A percentile compares a stretch with the other conserved stretches of the same genome.
phyloP scores from a whole-genome alignment of 1,284 basidiomycete genomes.

The Chiua sp. region DNA sequence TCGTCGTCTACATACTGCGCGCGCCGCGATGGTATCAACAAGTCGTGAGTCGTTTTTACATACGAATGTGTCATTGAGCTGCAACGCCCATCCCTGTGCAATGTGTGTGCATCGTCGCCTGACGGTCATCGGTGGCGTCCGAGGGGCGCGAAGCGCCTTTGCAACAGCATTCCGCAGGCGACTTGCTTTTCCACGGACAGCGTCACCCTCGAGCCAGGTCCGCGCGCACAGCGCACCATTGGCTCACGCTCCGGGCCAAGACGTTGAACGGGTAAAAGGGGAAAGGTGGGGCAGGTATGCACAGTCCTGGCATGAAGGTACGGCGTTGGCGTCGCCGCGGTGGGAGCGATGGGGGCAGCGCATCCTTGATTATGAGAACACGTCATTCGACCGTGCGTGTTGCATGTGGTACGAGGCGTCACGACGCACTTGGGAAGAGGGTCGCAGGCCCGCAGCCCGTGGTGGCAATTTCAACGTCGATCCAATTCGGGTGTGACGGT shows the following conservation, averaged over 20 bases:
- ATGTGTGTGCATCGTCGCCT: too few relatives aligned
- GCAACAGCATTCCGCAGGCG: too few relatives aligned
- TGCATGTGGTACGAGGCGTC: not conserved
- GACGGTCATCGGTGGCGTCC: too few relatives aligned
- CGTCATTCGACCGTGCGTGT: not conserved
- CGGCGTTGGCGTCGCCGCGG: not conserved
- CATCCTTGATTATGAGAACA: not conserved
- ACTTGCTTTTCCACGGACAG: not conserved
- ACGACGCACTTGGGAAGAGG: not conserved
- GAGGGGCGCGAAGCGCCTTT: too few relatives aligned
- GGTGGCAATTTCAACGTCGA: not conserved
- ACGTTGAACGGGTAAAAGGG: not conserved
- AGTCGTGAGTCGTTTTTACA: too few relatives aligned
- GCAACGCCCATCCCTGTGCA: too few relatives aligned
- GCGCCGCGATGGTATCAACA: too few relatives aligned
- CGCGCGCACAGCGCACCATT: not conserved
- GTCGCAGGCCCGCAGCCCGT: not conserved
- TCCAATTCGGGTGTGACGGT: not conserved
- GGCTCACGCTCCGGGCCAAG: too few relatives aligned
- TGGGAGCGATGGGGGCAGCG: not conserved
- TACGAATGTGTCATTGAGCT: too few relatives aligned
- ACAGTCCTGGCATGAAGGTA: not conserved
- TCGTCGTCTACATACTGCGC: too few relatives aligned
- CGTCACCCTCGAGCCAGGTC: not conserved
- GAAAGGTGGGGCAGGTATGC: not conserved